Base-by-base conservation (phyloP, 306 rosid species). In the Sesbania bispinosa region DNA sequence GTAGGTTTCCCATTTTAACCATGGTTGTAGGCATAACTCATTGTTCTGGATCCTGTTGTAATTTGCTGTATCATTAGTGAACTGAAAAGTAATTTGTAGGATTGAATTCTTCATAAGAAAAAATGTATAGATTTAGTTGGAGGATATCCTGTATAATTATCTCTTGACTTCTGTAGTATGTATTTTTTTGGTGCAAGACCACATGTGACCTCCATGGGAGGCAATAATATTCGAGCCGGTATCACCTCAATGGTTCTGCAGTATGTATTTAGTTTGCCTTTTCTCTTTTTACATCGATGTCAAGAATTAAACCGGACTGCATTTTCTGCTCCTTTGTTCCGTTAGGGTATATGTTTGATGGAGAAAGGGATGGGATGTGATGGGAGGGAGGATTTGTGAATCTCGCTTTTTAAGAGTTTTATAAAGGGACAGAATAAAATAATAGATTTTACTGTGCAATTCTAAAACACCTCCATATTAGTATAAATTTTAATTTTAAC, bases 1-100 rank as follows among this genome's bases (percentile, higher is more conserved):
- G 74, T 69, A 27, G 79, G 75, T 57, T 77, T 61, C 27, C 54
- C 69, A 43, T 35, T 77, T 61, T 73, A 53, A 78, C 33, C 51
- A 6, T 68, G 48, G 58, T 47, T 42, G 36, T 78, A 62, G 82
- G 71, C 60, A 39, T 41, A 47, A 74, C 78, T 67, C n/a, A 29
- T 59, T 71, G 29, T 45, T 62, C 67, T 57, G 78, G 71, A 74
- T 30, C 30, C 50, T 13, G 54, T 45, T 54, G 76, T 41, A 54
- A 19, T 18, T 55, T 78, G 62, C 21, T 72, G 30, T 38, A 54
- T 55, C 3, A 55, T 32, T 62, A 53, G 77, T 55, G 26, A n/a
- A n/a, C n/a, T n/a, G n/a, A 27, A 70, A 43, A 51, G 58, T 57
- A 50, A 68, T 71, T 64, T 19, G 60, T 30, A 66, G 50, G 46